Percentiles rank a stretch among this genome's conserved stretches.
Evolutionary conservation across 116 monocot genomes (phyloP).

Genomic region (Zostera marina): DNA sequence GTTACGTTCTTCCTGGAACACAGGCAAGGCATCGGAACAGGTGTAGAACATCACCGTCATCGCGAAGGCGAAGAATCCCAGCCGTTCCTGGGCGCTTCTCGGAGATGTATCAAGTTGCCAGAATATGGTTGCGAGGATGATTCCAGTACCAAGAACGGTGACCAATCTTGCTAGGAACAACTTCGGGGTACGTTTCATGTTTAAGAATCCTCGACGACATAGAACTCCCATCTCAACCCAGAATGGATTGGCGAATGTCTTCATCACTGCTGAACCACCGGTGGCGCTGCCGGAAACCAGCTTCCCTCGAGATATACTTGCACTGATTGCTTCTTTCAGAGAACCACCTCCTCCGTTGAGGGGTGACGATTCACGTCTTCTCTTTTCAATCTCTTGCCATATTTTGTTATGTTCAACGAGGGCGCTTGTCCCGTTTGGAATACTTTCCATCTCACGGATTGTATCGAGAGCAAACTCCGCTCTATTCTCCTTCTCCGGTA

Average conservation of each 20-base stretch:
- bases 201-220: slow-evolving; percentile 27
- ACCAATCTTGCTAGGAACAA: slow-evolving; percentile 46
- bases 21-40: slow-evolving; percentile 64
- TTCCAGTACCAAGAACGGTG: slow-evolving; percentile 46
- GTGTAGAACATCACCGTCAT: slow-evolving; percentile 71
- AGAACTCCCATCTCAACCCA: slow-evolving; percentile 52
- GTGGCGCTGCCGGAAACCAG: slow-evolving; percentile 43
- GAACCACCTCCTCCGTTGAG: slow-evolving; percentile 6
- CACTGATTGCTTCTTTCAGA: slow-evolving; percentile 53
- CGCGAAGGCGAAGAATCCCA: no score
- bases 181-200: slow-evolving; percentile 48
- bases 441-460: slow-evolving; percentile 48
- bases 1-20: slow-evolving; percentile 63
- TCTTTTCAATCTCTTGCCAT: slow-evolving; percentile 5
- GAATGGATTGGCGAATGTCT: slow-evolving; percentile 47
- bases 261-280: slow-evolving; percentile 12
- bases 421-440: slow-evolving; percentile 15
- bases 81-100: slow-evolving; percentile 8
- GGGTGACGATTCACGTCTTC: background rate
- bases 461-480: slow-evolving; percentile 75
- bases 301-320: slow-evolving; percentile 74
- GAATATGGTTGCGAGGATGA: slow-evolving; percentile 76
- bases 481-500: slow-evolving; percentile 62
- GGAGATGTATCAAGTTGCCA: slow-evolving; percentile 64
- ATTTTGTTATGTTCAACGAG: slow-evolving; percentile 37